A percentile compares a stretch with the other conserved stretches of the same genome.
phyloP scores from a whole-genome alignment of 306 rosid genomes.

The Ceratonia siliqua region DNA sequence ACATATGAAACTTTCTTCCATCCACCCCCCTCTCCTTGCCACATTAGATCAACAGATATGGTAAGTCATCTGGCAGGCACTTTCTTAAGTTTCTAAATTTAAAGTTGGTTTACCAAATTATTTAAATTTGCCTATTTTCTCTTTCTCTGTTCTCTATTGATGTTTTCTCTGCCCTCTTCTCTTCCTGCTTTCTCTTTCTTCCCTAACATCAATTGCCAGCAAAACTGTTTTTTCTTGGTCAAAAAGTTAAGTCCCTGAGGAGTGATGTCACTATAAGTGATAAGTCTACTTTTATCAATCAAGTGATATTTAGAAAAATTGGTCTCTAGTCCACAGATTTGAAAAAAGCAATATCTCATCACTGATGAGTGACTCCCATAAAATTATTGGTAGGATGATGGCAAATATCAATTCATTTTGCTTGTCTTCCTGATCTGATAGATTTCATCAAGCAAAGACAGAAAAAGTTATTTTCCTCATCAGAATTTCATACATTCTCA shows the following conservation, averaged over 20 bases:
- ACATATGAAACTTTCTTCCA: not conserved
- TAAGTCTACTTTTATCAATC: not conserved
- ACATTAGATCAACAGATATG: not conserved
- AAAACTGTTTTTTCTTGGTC: conserved; percentile 2
- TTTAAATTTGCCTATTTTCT: conserved; percentile 1
- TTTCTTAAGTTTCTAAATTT: not conserved
- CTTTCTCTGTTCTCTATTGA: conserved; percentile 6
- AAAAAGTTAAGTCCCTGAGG: not conserved
- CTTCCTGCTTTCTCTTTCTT: conserved; percentile 17
- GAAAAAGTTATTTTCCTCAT: not conserved
- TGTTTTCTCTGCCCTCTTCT: not conserved
- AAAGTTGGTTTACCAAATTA: conserved; percentile 3
- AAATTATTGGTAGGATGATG: not conserved
- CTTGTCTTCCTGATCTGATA: not conserved
- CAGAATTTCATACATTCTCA: conserved; percentile 14
- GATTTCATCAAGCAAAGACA: not conserved
- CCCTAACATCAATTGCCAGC: not conserved
- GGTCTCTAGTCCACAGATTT: not conserved
- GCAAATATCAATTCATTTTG: conserved; percentile 12
- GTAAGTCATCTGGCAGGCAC: conserved; percentile 4
- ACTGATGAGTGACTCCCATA: not conserved
- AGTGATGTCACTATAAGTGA: not conserved
- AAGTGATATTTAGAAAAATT: not conserved
- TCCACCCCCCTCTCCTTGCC: too few species aligned
- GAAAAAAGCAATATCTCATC: not conserved